Evolutionary conservation across 371 early-diverging fungal genomes (phyloP).

Genomic region (Rhizomucor pusillus): DNA sequence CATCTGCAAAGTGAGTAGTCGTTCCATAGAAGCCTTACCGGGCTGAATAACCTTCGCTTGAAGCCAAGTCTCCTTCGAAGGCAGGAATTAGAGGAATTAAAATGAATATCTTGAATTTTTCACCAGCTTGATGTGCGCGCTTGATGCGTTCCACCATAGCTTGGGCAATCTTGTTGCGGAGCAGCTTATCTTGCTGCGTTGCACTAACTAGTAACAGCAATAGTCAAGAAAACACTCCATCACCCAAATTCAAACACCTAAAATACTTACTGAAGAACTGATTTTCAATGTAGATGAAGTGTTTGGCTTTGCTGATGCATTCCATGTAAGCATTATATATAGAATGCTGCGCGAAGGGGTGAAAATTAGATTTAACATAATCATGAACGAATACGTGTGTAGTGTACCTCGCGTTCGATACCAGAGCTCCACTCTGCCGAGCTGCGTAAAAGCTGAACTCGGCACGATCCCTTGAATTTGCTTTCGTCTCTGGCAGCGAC

Average conservation of each 20-base stretch:
- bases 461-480: conserved; percentile 62
- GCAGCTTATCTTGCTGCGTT: conserved; percentile 32
- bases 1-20: not conserved
- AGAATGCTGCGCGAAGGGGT: conserved; percentile 46
- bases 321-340: conserved; percentile 85
- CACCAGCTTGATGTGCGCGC: conserved; percentile 65
- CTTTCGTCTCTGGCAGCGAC: conserved; percentile 64
- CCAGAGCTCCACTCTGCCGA: conserved; percentile 70
- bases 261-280: conserved; percentile 78
- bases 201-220: conserved; percentile 13
- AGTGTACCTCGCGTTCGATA: conserved; percentile 48
- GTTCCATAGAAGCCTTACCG: conserved; percentile 39
- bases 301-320: conserved; percentile 74
- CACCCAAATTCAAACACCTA: not conserved
- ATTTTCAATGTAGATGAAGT: conserved; percentile 92
- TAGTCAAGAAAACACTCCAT: too few species aligned
- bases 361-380: conserved; percentile 2
- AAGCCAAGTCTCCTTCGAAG: conserved; percentile 80
- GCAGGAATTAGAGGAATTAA: conserved; percentile 91
- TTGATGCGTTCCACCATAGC: conserved; percentile 76
- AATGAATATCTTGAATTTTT: conserved; percentile 81
- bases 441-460: conserved; percentile 69
- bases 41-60: conserved; percentile 72
- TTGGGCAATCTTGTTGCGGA: conserved; percentile 28
- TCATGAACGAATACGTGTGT: not conserved